Percentiles rank a stretch among this genome's conserved stretches.
phyloP scores from a whole-genome alignment of 208 protist species.

The Leishmania mexicana region DNA sequence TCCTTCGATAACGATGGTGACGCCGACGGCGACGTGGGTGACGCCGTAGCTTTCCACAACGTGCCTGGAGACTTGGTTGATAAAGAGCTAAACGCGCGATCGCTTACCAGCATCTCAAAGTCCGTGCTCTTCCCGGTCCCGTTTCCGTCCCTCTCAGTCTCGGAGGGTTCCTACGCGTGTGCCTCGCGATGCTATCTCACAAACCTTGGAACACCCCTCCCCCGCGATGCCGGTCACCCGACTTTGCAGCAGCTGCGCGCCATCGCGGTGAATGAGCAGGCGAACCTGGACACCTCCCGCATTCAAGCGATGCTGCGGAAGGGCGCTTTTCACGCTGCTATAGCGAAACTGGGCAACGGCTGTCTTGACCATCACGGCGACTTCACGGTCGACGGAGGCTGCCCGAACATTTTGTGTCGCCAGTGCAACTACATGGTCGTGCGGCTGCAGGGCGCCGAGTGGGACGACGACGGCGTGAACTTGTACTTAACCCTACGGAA shows the following conservation, averaged over 20 bases:
- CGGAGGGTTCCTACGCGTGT: constrained; percentile 40
- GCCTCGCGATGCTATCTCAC: constrained; percentile 67
- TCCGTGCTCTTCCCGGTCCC: constrained; percentile 47
- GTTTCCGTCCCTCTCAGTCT: constrained; percentile 50
- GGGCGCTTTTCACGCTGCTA: constrained; percentile 70
- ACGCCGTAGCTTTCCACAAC: neutral
- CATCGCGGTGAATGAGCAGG: constrained; percentile 39
- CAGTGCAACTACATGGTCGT: constrained; percentile 82
- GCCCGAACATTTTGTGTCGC: constrained; percentile 65
- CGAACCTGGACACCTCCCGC: constrained; percentile 1
- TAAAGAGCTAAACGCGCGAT: neutral
- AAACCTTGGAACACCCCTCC: constrained; percentile 34
- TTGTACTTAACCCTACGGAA: constrained; percentile 87
- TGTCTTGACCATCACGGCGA: constrained; percentile 50
- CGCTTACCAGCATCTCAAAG: neutral
- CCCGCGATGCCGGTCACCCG: constrained; percentile 29
- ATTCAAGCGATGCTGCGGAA: constrained; percentile 27
- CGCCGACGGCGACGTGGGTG: constrained; percentile 17
- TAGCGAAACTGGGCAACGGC: constrained; percentile 65
- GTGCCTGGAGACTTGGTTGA: neutral
- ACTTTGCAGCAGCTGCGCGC: constrained; percentile 40
- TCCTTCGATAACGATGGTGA: constrained; percentile 57
- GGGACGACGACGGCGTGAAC: constrained; percentile 61
- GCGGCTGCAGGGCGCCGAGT: constrained; percentile 77
- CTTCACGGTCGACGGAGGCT: constrained; percentile 50